Conservation (phyloP, 2,329 filamentous ascomycete genomes). For the Botrytis hyacinthi region DNA sequence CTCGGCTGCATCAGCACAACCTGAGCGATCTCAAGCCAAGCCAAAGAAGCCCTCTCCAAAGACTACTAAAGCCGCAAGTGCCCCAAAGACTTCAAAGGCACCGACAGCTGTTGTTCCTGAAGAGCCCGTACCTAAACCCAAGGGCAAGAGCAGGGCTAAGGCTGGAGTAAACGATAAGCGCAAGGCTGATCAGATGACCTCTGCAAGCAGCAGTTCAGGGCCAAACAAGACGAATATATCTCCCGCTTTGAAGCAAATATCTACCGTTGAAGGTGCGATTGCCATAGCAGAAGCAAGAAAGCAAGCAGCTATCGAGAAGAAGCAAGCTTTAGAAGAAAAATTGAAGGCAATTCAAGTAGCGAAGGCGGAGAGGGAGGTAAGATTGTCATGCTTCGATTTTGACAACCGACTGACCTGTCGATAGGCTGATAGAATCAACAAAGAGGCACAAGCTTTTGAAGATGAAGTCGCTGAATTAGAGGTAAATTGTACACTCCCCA, state of each 20-base stretch:
- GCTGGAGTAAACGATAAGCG: constrained; percentile 12
- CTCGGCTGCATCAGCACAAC: background rate
- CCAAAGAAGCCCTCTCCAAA: constrained; percentile 14
- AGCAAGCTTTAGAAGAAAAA: constrained; percentile 16
- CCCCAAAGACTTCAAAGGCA: background rate
- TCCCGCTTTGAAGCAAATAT: constrained; percentile 16
- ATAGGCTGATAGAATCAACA: constrained; percentile 15
- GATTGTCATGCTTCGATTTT: background rate
- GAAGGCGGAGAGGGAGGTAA: background rate
- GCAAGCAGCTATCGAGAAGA: constrained; percentile 17
- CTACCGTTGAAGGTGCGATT: constrained; percentile 3
- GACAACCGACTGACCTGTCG: background rate
- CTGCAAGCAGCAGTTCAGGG: background rate
- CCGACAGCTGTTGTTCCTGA: background rate
- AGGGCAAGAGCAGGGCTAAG: constrained; percentile 2
- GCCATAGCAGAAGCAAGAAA: constrained; percentile 14
- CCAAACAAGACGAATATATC: constrained; percentile 17
- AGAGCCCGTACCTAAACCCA: background rate
- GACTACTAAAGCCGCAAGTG: background rate
- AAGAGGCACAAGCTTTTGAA: constrained; percentile 20
- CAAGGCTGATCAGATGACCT: constrained; percentile 15
- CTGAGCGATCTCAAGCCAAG: background rate
- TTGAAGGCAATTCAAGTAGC: background rate
- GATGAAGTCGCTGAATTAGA: constrained; percentile 22
- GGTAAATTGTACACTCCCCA: constrained; percentile 2